Evolutionary conservation across 1,139 yeast species (phyloP), one percentile per base, ranked within the genome.

Genomic region (Arxiozyma slooffiae): DNA sequence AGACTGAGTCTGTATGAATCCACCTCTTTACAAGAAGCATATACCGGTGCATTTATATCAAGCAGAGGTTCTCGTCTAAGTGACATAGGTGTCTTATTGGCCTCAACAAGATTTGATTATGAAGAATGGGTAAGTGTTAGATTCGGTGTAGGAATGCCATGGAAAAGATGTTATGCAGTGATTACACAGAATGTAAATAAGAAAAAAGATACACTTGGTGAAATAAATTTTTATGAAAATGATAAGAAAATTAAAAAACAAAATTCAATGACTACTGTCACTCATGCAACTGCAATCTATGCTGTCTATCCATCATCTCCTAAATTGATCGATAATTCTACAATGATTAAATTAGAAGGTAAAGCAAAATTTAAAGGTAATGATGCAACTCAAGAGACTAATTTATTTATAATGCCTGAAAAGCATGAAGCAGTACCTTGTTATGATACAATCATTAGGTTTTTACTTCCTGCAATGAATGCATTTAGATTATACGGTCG

Each of bases 141-240:
- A 57, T 90, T 90, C 67, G 97, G 97, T 17, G 80, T 94, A 18
- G 98, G 98, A 38, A 88, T 88, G 95, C 96, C 97, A 1, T 92
- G 97, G 97, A 86, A 85, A 63, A 77, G 95, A 55, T 90, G 96
- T 64, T 92, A 79, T 73, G 92, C 95, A 1, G 96, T 89, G n/a
- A 79, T 90, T 51, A 88, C 90, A 54, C 97, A 96, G 6, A 71
- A 70, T 8, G 71, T 62, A 68, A 76, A 56, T 60, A 70, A 36
- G 73, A 82, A 38, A 83, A 56, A 58, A 43, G 55, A 52, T 49
- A 61, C 64, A 55, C 55, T 72, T 70, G 76, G 90, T 38, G 71
- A 80, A 55, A 79, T 82, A 18, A 70, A 76, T 36, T 81, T 84
- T 57, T 85, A 75, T 65, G 69, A 84, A 67, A 79, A 74, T 58